Base-by-base conservation (phyloP, 2,329 filamentous ascomycete genomes). In the Penicillium sp. region DNA sequence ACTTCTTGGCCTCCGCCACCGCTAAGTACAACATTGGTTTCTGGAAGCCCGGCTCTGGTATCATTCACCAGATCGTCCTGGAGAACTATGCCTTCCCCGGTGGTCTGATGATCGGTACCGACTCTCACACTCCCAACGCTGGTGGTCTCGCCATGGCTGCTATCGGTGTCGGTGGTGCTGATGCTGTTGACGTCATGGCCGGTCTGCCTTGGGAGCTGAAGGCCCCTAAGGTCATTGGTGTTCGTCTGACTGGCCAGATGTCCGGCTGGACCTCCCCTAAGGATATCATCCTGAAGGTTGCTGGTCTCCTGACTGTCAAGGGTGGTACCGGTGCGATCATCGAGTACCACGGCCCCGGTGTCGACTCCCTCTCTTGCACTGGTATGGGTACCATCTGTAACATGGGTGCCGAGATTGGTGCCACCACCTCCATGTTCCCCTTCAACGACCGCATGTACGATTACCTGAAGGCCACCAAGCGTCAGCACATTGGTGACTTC, bases 11-110 rank as follows among this genome's bases (percentile, higher is more conserved):
- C 46, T 82, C 82, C 48, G 85, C 90, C 52, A 96, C 90, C 68
- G 89, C 89, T 63, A 98, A 96, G 77, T 98, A 96, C 78, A 90
- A 96, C 78, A 96, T 96, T 68, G 92, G 92, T 75, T 96, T 96
- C 83, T 98, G 92, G 92, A 87, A 80, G 69, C 92, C 92, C 51
- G 92, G 92, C 57, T 95, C 90, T 65, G 92, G 92, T 77, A 98
- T 96, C 67, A 98, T 98, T 59, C 92, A 98, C 75, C 92, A 96
- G 76, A 96, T 96, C 63, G 72, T 96, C 49, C 80, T 96, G 42
- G 92, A 98, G 75, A 96, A 96, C 78, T 96, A 96, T 69, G 89
- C 89, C 67, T 96, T 96, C 83, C 92, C 92, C 51, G 92, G 92
- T 78, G 90, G 84, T 79, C 80, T 98, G 42, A 80, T 98, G 64